A percentile compares a stretch with the other conserved stretches of the same genome.
phyloP scores from a whole-genome alignment of 129 eudicot genomes.

The Logfia minima region DNA sequence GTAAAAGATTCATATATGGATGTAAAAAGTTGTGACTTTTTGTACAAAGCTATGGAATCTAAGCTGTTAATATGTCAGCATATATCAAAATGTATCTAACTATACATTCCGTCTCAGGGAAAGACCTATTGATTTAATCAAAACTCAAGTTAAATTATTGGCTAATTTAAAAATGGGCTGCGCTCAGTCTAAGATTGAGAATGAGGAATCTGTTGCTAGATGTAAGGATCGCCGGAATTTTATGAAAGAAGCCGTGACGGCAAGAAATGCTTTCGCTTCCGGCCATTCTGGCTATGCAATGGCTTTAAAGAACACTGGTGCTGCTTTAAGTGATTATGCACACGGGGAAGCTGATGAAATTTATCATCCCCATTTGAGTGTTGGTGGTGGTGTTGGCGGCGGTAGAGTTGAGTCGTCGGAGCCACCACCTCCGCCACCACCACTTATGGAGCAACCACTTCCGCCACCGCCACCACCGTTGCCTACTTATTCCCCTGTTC shows the following conservation, averaged over 20 bases:
- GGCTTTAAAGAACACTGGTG: slow-evolving; percentile 80
- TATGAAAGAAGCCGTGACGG: slow-evolving; percentile 84
- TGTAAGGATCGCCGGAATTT: slow-evolving; percentile 87
- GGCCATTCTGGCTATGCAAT: slow-evolving; percentile 79
- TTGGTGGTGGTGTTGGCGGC: slow-evolving; percentile 23
- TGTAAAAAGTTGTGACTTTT: slow-evolving; percentile 23
- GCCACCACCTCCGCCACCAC: slow-evolving; percentile 67
- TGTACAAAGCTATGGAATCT: slow-evolving; percentile 32
- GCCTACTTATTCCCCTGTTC: slow-evolving; percentile 52
- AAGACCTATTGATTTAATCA: slow-evolving; percentile 5
- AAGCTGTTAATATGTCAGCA: slow-evolving; percentile 4
- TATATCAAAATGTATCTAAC: background rate
- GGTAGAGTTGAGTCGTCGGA: slow-evolving; percentile 37
- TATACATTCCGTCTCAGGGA: slow-evolving; percentile 23
- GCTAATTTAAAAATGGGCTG: slow-evolving; percentile 66
- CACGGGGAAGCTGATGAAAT: slow-evolving; percentile 66
- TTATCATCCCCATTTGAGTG: slow-evolving; percentile 25
- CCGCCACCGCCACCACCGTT: slow-evolving; percentile 72
- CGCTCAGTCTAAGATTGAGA: slow-evolving; percentile 94
- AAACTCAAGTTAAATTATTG: slow-evolving; percentile 23
- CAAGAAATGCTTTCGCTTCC: slow-evolving; percentile 74
- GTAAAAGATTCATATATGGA: slow-evolving; percentile 17
- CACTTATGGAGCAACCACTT: slow-evolving; percentile 45
- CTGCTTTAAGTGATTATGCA: slow-evolving; percentile 90
- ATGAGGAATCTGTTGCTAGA: slow-evolving; percentile 86